These are phyloP conservation scores for Turnera subulata DNA, from an alignment of 345 rosid genomes.

Conservation along the genomic window DNA sequence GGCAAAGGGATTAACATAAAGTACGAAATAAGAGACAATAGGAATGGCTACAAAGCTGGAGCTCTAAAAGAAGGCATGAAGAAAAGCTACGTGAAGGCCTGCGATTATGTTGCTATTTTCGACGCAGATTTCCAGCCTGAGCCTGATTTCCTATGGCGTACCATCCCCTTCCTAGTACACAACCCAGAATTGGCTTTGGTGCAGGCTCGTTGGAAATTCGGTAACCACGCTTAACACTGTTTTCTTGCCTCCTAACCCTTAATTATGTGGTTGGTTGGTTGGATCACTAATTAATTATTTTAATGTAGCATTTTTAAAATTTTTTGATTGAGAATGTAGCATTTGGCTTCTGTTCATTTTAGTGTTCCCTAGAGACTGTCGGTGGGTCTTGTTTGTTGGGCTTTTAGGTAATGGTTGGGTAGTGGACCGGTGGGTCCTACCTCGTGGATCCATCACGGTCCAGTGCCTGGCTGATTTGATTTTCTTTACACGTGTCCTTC, in stretches of 20 bases:
- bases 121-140: conserved; percentile 99
- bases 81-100: conserved; percentile 64
- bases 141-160: conserved; percentile 80
- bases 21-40: conserved; percentile 77
- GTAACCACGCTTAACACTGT: conserved; percentile 34
- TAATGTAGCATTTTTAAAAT: background rate
- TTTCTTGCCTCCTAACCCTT: background rate
- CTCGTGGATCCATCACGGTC: conserved; percentile 14
- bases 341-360: background rate
- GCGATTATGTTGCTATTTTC: conserved; percentile 85
- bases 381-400: conserved; percentile 41
- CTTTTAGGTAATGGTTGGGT: conserved; percentile 5
- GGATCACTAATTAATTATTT: background rate
- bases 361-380: conserved; percentile 40
- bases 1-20: conserved; percentile 92
- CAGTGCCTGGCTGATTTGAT: conserved; percentile 13
- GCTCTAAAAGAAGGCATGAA: conserved; percentile 97
- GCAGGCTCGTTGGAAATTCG: conserved; percentile 98
- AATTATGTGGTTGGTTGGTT: background rate
- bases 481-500: conserved; percentile 17
- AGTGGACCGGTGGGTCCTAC: conserved; percentile 10
- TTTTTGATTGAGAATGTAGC: background rate
- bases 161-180: conserved; percentile 73
- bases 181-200: conserved; percentile 78
- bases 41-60: conserved; percentile 92